Evolutionary conservation across 768 basidiomycete species (phyloP).

Genomic region (Tylopilus subfusipes): DNA sequence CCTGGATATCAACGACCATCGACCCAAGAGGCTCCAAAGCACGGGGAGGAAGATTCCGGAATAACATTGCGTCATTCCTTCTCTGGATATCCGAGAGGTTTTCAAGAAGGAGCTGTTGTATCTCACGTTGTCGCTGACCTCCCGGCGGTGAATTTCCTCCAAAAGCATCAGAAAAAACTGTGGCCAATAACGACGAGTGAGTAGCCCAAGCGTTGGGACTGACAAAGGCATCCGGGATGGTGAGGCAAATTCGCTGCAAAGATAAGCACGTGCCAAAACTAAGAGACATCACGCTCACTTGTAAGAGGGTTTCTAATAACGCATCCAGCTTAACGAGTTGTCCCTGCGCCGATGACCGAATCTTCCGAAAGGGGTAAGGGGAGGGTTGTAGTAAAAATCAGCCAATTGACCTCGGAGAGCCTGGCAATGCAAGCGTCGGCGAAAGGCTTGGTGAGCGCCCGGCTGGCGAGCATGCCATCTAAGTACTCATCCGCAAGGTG

Average conservation of each 20-base stretch:
- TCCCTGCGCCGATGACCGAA: slow-evolving; percentile 52
- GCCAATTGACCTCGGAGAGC: slow-evolving; percentile 54
- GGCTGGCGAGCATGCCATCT: slow-evolving; percentile 59
- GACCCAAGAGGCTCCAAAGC: slow-evolving; percentile 57
- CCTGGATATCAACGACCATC: slow-evolving; percentile 55
- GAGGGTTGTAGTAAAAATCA: neutral
- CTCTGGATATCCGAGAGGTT: slow-evolving; percentile 67
- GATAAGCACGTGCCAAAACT: neutral
- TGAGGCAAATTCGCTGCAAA: slow-evolving; percentile 61
- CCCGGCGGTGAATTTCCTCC: slow-evolving; percentile 20
- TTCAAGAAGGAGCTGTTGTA: slow-evolving; percentile 49
- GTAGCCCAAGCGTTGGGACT: slow-evolving; percentile 65
- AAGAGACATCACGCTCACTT: slow-evolving; percentile 41
- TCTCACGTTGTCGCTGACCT: slow-evolving; percentile 37
- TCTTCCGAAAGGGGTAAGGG: slow-evolving; percentile 38
- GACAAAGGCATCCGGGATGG: slow-evolving; percentile 70
- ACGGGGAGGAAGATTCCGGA: slow-evolving; percentile 61
- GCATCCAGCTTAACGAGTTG: slow-evolving; percentile 52
- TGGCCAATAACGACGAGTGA: slow-evolving; percentile 40
- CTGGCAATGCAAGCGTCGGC: slow-evolving; percentile 68
- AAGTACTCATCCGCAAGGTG: slow-evolving; percentile 79
- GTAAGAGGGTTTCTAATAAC: slow-evolving; percentile 54
- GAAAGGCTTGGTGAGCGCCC: slow-evolving; percentile 68
- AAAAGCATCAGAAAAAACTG: slow-evolving; percentile 40
- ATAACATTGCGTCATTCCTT: slow-evolving; percentile 80